A percentile compares a stretch with the other conserved stretches of the same genome.
Evolutionary conservation across 495 filamentous ascomycete genomes (phyloP).

Genomic region (Neurospora hispaniola): DNA sequence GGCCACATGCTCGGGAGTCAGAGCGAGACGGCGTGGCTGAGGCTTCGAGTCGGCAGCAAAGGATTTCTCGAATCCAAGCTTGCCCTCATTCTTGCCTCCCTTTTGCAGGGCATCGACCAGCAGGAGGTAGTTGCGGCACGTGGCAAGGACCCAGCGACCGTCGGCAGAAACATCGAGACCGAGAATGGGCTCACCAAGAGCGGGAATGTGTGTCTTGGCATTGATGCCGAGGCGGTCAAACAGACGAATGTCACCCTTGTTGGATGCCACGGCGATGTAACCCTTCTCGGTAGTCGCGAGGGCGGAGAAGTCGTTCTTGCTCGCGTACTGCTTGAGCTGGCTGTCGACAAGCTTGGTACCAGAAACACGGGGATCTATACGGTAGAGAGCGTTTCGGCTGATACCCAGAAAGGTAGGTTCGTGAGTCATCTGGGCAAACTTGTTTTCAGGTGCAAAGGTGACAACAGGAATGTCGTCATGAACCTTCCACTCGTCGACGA

Average conservation of each 20-base stretch:
- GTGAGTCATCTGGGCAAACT: slow-evolving; percentile 95
- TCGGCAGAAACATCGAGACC: slow-evolving; percentile 91
- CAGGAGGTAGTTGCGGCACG: slow-evolving; percentile 88
- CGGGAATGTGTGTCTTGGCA: slow-evolving; percentile 93
- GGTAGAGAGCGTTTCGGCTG: slow-evolving; percentile 83
- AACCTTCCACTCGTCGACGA: slow-evolving; percentile 99
- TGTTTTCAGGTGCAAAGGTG: slow-evolving; percentile 88
- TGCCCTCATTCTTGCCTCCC: slow-evolving; percentile 90
- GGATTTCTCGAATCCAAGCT: slow-evolving; percentile 89
- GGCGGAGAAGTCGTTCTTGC: slow-evolving; percentile 94
- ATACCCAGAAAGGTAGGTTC: slow-evolving; percentile 92
- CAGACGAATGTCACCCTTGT: slow-evolving; percentile 94
- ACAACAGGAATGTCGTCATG: slow-evolving; percentile 92
- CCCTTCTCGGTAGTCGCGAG: slow-evolving; percentile 91
- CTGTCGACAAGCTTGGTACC: slow-evolving; percentile 90
- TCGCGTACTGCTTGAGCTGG: slow-evolving; percentile 86
- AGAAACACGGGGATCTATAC: slow-evolving; percentile 81
- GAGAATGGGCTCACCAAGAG: slow-evolving; percentile 89
- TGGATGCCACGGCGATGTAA: slow-evolving; percentile 90
- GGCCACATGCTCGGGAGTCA: slow-evolving; percentile 82
- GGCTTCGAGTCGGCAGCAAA: slow-evolving; percentile 91
- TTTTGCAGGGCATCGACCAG: slow-evolving; percentile 88
- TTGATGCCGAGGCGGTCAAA: slow-evolving; percentile 96
- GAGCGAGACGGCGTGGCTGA: slow-evolving; percentile 77
- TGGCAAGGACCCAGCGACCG: slow-evolving; percentile 89